A percentile compares a stretch with the other conserved stretches of the same genome.
Evolutionary conservation across 164 flowering plant species (phyloP).

Genomic region (Piper betle): DNA sequence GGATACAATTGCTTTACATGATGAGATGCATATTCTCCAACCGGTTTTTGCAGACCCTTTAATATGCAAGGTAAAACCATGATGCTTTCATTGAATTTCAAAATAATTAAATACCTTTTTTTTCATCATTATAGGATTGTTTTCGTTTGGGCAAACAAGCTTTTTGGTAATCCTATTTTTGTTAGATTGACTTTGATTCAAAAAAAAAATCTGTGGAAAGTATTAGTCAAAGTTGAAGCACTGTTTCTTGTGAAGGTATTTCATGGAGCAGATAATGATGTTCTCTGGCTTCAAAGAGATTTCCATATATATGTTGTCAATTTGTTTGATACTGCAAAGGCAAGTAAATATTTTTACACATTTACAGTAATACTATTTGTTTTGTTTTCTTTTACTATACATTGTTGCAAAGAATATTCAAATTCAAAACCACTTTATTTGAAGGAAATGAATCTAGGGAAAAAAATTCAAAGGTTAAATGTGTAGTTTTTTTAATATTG

Average conservation of each 20-base stretch:
- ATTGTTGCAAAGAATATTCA: too few relatives aligned
- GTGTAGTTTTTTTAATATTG: too few relatives aligned
- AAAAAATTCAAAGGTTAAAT: too few relatives aligned
- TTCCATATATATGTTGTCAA: conserved; percentile 92
- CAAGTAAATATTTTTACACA: conserved; percentile 8
- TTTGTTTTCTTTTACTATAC: not conserved
- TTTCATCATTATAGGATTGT: not conserved
- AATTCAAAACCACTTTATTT: too few relatives aligned
- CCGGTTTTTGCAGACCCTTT: conserved; percentile 64
- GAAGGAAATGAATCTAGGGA: too few relatives aligned
- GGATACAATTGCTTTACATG: conserved; percentile 79
- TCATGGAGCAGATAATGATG: conserved; percentile 96
- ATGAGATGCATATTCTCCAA: conserved; percentile 55
- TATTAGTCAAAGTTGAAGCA: not conserved
- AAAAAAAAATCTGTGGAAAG: too few relatives aligned
- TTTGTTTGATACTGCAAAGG: conserved; percentile 94
- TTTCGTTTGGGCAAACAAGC: not conserved
- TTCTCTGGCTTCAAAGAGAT: conserved; percentile 92
- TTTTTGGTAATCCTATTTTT: not conserved
- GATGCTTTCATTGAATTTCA: not conserved
- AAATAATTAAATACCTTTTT: too few relatives aligned
- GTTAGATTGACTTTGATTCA: not conserved
- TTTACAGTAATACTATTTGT: not conserved
- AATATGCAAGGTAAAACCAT: conserved; percentile 59
- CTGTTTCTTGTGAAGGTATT: conserved; percentile 47